These are phyloP conservation scores for Daedalea quercina DNA, from an alignment of 768 basidiomycete species.

Conservation along the genomic window DNA sequence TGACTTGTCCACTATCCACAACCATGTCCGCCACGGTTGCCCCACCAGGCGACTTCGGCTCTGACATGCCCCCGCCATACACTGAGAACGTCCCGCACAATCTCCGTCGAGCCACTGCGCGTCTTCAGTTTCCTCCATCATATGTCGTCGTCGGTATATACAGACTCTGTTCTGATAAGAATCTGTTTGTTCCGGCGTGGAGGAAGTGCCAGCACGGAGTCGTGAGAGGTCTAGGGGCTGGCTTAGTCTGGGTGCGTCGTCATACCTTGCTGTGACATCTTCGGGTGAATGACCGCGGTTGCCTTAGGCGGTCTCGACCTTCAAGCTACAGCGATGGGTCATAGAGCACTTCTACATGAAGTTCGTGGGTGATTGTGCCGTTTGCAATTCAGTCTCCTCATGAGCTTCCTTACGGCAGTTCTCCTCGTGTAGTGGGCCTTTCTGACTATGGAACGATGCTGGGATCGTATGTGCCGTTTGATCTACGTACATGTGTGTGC, in stretches of 20 bases:
- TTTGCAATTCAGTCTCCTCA: background rate
- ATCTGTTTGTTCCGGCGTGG: constrained; percentile 72
- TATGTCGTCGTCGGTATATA: constrained; percentile 85
- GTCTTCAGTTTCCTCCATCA: constrained; percentile 73
- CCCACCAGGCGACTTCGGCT: constrained; percentile 7
- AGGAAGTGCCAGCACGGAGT: constrained; percentile 79
- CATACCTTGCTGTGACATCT: background rate
- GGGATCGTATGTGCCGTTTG: constrained; percentile 61
- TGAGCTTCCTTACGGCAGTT: constrained; percentile 30
- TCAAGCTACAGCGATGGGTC: constrained; percentile 62
- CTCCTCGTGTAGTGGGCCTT: constrained; percentile 56
- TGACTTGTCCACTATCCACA: too few species aligned
- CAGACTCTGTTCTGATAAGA: constrained; percentile 67
- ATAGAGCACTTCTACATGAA: constrained; percentile 59
- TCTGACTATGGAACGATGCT: constrained; percentile 52
- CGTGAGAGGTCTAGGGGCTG: constrained; percentile 61
- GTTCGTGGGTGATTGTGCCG: constrained; percentile 27
- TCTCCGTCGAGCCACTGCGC: constrained; percentile 46
- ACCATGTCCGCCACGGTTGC: background rate
- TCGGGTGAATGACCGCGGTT: background rate
- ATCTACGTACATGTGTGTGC: constrained; percentile 57
- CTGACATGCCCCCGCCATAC: constrained; percentile 8
- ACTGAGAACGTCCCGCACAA: constrained; percentile 33
- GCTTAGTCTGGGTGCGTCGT: constrained; percentile 56
- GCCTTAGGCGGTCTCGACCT: constrained; percentile 56